Base-by-base conservation (phyloP, 345 rosid genomes). In the Gossypioides kirkii region DNA sequence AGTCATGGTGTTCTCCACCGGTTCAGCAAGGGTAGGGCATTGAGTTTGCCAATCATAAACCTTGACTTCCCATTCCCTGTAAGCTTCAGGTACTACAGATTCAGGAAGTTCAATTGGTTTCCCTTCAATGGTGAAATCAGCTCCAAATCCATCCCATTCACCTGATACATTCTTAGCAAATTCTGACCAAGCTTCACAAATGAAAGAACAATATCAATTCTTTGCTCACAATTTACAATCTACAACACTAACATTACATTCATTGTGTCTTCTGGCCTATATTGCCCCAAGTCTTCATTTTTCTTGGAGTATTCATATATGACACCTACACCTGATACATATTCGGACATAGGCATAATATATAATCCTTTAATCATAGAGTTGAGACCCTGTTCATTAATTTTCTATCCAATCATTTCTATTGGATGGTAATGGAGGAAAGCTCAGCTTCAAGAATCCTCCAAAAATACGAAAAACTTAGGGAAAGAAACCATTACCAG, bases 31-130 rank as follows among this genome's bases (percentile, higher is more conserved):
- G 45, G 98, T 91, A 25, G 98, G 97, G 76, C 99, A 95, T 69
- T 92, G 99, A 54, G 97, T 95, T 82, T 95, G 99, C 99, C 99
- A 95, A 76, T 95, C 99, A 63, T 85, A 88, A 74, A 95, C 96
- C 86, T 84, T 82, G 58, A 95, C 96, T 75, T 95, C 99, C 99
- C 99, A 95, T 73, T 95, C 99, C 73, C 96, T 82, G 45, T 69
- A 95, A 53, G 99, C 98, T 80, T 86, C 94, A 14, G 99, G 99
- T 62, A 95, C 99, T 9, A 91, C 96, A 25, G 79, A 76, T 68
- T 89, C 97, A 5, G 97, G 98, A 41, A 92, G 95, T 75, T 92
- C 97, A 20, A 85, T 74, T 2, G 99, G 96, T 28, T 69, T 58
- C 41, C 98, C 99, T 75, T 85, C 73, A 1, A 64, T n/a, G 7